Base-by-base conservation (phyloP, 805 yeast genomes). In the Wickerhamiella slavikovae region DNA sequence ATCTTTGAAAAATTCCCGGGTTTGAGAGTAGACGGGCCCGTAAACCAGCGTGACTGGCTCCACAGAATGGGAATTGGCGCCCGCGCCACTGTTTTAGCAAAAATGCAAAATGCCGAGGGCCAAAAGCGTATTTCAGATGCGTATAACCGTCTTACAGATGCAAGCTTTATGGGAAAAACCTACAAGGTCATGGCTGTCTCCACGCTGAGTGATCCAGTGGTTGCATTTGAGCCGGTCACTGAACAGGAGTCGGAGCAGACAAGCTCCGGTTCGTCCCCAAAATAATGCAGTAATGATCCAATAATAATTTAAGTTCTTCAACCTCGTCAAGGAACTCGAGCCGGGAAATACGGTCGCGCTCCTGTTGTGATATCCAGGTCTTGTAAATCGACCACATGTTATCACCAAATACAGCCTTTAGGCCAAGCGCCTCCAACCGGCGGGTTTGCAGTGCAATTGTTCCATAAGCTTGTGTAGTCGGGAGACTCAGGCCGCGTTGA, bases 21-120 rank as follows among this genome's bases (percentile, higher is more conserved):
- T 1, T 44, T 57, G 29, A 35, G 45, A 10, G 52, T 48, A 4
- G 57, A 55, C 35, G 83, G 79, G 0, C 76, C 80, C 1, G 62
- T 60, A 1, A 70, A 69, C 24, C 93, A 79, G 44, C 85, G 80
- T 5, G 78, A 73, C 43, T 79, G 80, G 71, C 57, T 79, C 14
- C 73, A 74, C 40, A 60, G 62, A 22, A 54, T 77, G 60, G 93
- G 93, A 0, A 66, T 79, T 20, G 79, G 73, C 0, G 66, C 69
- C 35, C 56, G 92, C 17, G 66, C 73, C 5, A 47, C 54, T 1
- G 37, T 43, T 18, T 51, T 77, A 22, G 56, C 66, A 8, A 55
- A 62, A 25, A 43, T 50, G 6, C 62, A 58, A 22, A 41, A 44
- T 4, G 44, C 49, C 17, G 65, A 66, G 13, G 58, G 58, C 24